Conservation (phyloP, 2,329 filamentous ascomycete species). For the Penicillium digitatum region DNA sequence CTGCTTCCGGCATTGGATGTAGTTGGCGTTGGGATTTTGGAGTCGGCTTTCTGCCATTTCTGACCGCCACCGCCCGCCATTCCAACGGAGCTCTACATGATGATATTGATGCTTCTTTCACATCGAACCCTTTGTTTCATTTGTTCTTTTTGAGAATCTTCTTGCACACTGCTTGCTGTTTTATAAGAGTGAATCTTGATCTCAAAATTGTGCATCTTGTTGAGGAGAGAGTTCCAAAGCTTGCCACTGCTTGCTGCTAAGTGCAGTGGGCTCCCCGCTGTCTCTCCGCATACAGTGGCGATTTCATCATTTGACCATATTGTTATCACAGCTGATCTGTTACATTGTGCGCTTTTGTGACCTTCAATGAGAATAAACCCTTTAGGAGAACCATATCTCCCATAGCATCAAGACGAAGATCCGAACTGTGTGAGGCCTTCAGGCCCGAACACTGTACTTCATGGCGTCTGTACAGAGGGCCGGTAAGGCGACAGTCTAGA, state of each 20-base stretch:
- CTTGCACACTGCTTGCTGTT: background rate
- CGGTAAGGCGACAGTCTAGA: conserved; percentile 27
- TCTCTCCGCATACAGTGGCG: conserved; percentile 17
- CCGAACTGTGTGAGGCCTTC: background rate
- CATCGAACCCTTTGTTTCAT: background rate
- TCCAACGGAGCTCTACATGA: conserved; percentile 5
- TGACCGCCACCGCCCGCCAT: conserved; percentile 23
- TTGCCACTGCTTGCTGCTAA: conserved; percentile 23
- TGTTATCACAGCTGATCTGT: background rate
- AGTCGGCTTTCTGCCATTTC: conserved; percentile 23
- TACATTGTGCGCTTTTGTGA: conserved; percentile 1
- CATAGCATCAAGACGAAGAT: background rate
- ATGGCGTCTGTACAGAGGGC: conserved; percentile 34
- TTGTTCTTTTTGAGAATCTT: background rate
- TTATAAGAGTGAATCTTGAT: background rate
- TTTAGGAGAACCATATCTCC: background rate
- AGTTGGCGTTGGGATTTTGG: conserved; percentile 29
- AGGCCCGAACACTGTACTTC: conserved; percentile 12
- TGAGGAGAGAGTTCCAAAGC: conserved; percentile 9
- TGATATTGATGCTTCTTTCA: background rate
- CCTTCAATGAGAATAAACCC: background rate
- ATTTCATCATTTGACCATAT: conserved; percentile 11
- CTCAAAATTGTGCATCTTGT: background rate
- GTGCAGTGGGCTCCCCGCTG: conserved; percentile 28
- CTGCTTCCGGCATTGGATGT: conserved; percentile 28